Percentiles rank a stretch among this genome's conserved stretches.
These are phyloP conservation scores for Solanum lycopersicoides DNA, from an alignment of 257 asterid species.

Conservation along the genomic window DNA sequence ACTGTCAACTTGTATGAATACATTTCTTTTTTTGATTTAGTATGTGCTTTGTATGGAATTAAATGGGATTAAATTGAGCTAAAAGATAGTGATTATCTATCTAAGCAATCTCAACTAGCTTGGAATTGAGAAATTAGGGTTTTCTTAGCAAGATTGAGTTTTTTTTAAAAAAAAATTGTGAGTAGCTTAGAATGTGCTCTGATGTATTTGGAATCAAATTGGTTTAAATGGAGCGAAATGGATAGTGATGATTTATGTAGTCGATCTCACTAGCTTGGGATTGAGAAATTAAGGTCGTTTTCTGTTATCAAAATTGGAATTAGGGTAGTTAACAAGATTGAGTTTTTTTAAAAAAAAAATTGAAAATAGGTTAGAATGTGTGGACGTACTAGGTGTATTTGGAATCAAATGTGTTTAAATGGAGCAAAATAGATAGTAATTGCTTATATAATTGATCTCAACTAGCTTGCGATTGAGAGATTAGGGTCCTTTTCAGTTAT, in stretches of 20 bases:
- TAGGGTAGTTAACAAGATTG: not conserved
- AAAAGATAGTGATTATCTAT: not conserved
- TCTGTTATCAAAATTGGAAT: not conserved
- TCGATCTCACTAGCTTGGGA: not conserved
- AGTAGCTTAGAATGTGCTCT: not conserved
- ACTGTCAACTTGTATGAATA: constrained; percentile 5
- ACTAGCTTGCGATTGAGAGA: not conserved
- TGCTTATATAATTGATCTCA: not conserved
- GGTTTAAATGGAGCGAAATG: not conserved
- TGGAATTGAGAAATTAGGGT: not conserved
- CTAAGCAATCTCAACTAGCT: not conserved
- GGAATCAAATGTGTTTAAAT: not conserved
- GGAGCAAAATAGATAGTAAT: not conserved
- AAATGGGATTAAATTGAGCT: not conserved
- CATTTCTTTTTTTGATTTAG: not conserved
- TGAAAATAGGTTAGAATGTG: not conserved
- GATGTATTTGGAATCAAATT: not conserved
- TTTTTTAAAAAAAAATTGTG: not conserved
- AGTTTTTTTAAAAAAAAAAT: not conserved
- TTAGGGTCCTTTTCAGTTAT: not conserved
- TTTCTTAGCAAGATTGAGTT: not conserved
- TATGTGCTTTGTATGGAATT: not conserved
- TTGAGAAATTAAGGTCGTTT: not conserved
- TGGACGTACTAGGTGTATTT: not conserved
- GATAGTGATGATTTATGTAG: not conserved